A percentile compares a stretch with the other conserved stretches of the same genome.
phyloP scores from a whole-genome alignment of 805 yeast genomes.

The Wickerhamiella azyma region DNA sequence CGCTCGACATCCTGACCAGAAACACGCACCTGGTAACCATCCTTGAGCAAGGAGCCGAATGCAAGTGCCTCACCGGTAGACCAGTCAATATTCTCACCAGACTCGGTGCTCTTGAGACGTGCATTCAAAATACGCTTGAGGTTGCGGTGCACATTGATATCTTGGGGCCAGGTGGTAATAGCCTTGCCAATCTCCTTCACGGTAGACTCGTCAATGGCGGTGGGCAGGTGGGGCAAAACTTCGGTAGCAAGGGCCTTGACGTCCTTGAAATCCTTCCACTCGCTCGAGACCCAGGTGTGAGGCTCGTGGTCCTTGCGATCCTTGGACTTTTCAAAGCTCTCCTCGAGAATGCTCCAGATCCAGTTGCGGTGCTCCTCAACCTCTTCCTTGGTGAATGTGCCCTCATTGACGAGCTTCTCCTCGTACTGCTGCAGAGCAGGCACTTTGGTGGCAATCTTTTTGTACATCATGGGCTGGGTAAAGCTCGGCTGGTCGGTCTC shows the following conservation, averaged over 20 bases:
- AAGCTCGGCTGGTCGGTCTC: slow-evolving; percentile 99
- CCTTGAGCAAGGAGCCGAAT: slow-evolving; percentile 78
- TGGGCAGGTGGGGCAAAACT: slow-evolving; percentile 89
- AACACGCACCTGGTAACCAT: slow-evolving; percentile 92
- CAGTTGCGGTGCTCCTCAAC: slow-evolving; percentile 92
- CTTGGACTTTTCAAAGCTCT: slow-evolving; percentile 81
- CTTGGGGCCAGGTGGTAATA: slow-evolving; percentile 72
- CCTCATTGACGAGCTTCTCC: slow-evolving; percentile 67
- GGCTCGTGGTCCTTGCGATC: slow-evolving; percentile 73
- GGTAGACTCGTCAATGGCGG: slow-evolving; percentile 61
- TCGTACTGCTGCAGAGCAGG: slow-evolving; percentile 79
- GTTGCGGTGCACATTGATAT: slow-evolving; percentile 85
- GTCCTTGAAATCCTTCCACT: slow-evolving; percentile 98
- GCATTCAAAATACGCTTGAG: slow-evolving; percentile 82
- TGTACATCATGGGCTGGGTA: slow-evolving; percentile 97
- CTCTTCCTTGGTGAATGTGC: slow-evolving; percentile 78
- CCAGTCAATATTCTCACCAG: slow-evolving; percentile 96
- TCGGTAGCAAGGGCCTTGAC: slow-evolving; percentile 95
- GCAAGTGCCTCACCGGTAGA: slow-evolving; percentile 99
- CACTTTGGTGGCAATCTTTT: slow-evolving; percentile 76
- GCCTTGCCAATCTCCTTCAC: slow-evolving; percentile 67
- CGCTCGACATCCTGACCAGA: slow-evolving; percentile 99
- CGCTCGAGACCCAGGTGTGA: slow-evolving; percentile 95
- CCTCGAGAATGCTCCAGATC: slow-evolving; percentile 94
- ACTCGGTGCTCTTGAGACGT: slow-evolving; percentile 74